Percentiles rank a stretch among this genome's conserved stretches.
Evolutionary conservation across 352 stramenopile genomes (phyloP).

Genomic region (Elongisporangium prolatum): DNA sequence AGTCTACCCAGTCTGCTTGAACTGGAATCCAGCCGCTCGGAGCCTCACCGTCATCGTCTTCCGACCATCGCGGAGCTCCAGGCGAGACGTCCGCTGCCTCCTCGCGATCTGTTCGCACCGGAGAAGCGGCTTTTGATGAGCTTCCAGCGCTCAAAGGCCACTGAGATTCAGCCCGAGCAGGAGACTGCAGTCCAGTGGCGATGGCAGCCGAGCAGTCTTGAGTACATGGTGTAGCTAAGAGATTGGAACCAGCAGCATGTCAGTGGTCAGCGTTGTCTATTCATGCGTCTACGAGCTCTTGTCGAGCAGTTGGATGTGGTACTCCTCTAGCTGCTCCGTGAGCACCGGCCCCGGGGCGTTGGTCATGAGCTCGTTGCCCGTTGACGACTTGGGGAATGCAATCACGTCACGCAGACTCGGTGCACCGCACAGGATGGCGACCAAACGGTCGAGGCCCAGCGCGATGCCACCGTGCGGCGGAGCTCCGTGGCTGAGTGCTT

Average conservation of each 20-base stretch:
- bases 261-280: background rate
- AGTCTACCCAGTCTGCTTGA: background rate
- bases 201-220: background rate
- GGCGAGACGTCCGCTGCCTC: background rate
- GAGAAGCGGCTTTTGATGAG: background rate
- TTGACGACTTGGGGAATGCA: constrained; percentile 88
- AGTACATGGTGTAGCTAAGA: background rate
- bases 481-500: constrained; percentile 70
- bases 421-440: constrained; percentile 78
- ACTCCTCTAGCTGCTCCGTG: constrained; percentile 65
- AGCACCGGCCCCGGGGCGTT: constrained; percentile 65
- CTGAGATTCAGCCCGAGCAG: background rate
- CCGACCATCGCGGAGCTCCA: background rate
- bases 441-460: constrained; percentile 79
- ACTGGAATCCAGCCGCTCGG: background rate
- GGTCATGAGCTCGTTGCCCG: constrained; percentile 86
- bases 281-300: constrained; percentile 16
- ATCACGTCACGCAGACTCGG: constrained; percentile 86
- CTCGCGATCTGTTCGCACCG: background rate
- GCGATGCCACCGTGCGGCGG: constrained; percentile 85
- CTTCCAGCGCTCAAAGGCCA: background rate
- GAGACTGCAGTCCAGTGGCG: background rate
- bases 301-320: constrained; percentile 63
- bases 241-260: background rate
- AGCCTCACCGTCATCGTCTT: background rate